Base-by-base conservation (phyloP, 2,329 filamentous ascomycete genomes). In the Fusarium caatingaense region DNA sequence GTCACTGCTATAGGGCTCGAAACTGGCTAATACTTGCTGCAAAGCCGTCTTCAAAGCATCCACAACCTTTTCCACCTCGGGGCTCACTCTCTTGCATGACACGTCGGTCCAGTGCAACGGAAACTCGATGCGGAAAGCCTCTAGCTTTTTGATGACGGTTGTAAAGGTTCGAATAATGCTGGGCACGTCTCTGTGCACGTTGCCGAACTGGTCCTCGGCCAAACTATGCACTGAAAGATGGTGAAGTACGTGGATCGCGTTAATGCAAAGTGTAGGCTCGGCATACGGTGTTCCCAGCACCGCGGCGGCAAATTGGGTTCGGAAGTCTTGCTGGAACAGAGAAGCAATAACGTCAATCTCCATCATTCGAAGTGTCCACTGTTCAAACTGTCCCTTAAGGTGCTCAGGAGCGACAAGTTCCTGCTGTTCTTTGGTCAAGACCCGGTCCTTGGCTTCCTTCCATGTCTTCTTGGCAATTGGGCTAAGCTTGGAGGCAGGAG, bases 181-280 rank as follows among this genome's bases (percentile, higher is more conserved):
- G 2, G 92, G 88, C 4, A 98, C 89, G 69, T 96, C 92, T 45
- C 89, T 86, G 71, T 97, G 91, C n/a, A 97, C 95, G 72, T 93
- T 92, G 16, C 95, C 95, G 76, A 90, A 96, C 48, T 87, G 86
- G 77, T 98, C 95, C 79, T 98, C 94, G 6, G 84, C 83, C 56
- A 98, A 81, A 78, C 92, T 95, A 66, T 87, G 87, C 6, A 93
- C 86, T 1, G 92, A 87, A 28, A 98, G 84, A 51, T 87, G 85
- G 15, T 88, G 89, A 41, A 96, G 81, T 1, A 91, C 87, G 63
- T 89, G 88, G n/a, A 90, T 85, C 3, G 93, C 91, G 76, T 95
- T 89, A 53, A 92, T 80, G 71, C 93, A 91, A 18, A 91, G 82
- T 30, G 87, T 88, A 2, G 89, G 82, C 75, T 92, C 89, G 5